Conservation (phyloP, 208 protist genomes). For the Acanthamoeba lenticulata region DNA sequence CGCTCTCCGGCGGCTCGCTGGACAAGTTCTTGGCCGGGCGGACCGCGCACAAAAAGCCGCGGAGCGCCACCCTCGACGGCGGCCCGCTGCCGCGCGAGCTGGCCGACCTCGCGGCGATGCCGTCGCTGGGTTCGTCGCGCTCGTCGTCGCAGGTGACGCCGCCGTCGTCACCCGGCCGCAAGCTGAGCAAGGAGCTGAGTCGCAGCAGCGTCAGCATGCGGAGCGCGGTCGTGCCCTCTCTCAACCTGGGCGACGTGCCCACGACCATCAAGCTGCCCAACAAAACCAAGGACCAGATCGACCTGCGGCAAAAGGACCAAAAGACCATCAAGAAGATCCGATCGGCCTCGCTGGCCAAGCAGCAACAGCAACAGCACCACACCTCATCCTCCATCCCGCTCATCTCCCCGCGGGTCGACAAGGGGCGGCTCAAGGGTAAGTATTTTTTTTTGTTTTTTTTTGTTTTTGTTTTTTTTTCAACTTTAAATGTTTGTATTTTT, state of each 20-base stretch:
- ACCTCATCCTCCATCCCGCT: neutral
- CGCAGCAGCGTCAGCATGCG: neutral
- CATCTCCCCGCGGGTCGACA: neutral
- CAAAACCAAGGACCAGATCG: constrained; percentile 19
- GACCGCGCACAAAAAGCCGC: neutral
- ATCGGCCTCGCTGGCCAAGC: neutral
- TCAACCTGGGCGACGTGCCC: neutral
- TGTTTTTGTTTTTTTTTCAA: no score
- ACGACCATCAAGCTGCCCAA: no score
- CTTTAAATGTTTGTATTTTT: no score
- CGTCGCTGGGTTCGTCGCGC: neutral
- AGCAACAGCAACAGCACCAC: neutral
- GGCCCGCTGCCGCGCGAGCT: neutral
- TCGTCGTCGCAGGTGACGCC: neutral
- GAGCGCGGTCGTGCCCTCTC: neutral
- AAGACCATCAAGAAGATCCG: constrained; percentile 39
- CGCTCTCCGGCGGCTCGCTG: neutral
- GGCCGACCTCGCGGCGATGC: neutral
- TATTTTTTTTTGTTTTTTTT: neutral
- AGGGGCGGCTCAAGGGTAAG: neutral
- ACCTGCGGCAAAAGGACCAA: neutral
- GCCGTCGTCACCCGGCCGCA: neutral
- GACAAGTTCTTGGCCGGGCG: neutral
- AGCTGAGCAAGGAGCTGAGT: neutral
- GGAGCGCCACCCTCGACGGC: neutral